These are phyloP conservation scores for Pyrenula aspistea DNA, from an alignment of 495 filamentous ascomycete genomes.

Conservation along the genomic window DNA sequence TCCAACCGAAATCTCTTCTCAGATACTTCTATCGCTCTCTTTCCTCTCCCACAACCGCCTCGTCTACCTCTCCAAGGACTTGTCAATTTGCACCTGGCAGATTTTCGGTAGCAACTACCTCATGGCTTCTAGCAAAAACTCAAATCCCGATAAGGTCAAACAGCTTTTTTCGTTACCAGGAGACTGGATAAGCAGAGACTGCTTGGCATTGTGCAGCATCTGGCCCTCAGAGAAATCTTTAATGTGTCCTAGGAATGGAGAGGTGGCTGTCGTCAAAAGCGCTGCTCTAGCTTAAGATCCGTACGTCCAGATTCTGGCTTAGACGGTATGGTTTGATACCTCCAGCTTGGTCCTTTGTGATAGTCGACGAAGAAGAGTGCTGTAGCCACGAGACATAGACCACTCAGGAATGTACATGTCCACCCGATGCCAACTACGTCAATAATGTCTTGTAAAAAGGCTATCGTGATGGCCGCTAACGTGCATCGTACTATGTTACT, in stretches of 20 bases:
- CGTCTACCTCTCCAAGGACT: slow-evolving; percentile 7
- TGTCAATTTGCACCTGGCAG: slow-evolving; percentile 7
- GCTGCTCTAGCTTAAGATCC: slow-evolving; percentile 4
- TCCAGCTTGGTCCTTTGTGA: slow-evolving; percentile 6
- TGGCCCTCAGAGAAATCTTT: slow-evolving; percentile 14
- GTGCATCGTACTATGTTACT: slow-evolving; percentile 2
- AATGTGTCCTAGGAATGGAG: slow-evolving; percentile 20
- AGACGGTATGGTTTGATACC: slow-evolving; percentile 1
- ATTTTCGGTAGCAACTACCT: neutral
- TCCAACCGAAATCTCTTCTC: slow-evolving; percentile 3
- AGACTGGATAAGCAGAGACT: slow-evolving; percentile 14
- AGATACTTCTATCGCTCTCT: slow-evolving; percentile 6
- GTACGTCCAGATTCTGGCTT: neutral
- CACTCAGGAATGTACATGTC: slow-evolving; percentile 14
- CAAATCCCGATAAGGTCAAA: neutral
- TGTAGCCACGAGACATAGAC: slow-evolving; percentile 8
- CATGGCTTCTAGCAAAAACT: neutral
- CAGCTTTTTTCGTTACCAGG: slow-evolving; percentile 10
- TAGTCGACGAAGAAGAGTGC: slow-evolving; percentile 10
- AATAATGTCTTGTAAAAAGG: neutral
- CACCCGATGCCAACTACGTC: slow-evolving; percentile 2
- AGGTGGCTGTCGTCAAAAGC: slow-evolving; percentile 16
- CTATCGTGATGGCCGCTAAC: neutral
- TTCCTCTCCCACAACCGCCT: slow-evolving; percentile 8
- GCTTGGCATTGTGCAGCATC: slow-evolving; percentile 11